phyloP scores from a whole-genome alignment of 2,329 filamentous ascomycete genomes.

The Sporothrix sp. region DNA sequence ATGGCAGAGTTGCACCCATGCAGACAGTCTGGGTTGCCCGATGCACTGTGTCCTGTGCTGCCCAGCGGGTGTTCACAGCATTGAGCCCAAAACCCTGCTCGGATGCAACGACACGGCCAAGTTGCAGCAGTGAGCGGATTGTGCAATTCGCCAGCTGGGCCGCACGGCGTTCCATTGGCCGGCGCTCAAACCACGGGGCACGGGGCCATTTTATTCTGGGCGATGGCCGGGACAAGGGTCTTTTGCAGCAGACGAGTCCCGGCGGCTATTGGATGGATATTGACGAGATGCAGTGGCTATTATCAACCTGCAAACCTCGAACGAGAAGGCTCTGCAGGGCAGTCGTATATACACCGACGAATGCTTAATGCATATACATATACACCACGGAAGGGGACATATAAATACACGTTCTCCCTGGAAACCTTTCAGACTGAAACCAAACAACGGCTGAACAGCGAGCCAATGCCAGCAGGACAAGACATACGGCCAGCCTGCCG shows the following conservation, averaged over 20 bases:
- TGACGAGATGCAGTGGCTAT: no score
- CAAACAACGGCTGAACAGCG: no score
- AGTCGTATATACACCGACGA: no score
- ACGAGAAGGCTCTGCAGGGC: no score
- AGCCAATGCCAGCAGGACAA: no score
- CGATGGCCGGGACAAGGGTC: neutral
- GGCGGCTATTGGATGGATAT: no score
- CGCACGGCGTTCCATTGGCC: neutral
- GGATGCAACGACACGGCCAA: neutral
- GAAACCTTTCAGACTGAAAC: no score
- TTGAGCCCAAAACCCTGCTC: constrained; percentile 6
- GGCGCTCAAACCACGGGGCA: neutral
- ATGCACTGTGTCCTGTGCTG: constrained; percentile 2
- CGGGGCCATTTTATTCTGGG: neutral
- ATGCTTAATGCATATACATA: no score
- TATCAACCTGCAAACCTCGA: no score
- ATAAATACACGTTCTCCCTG: no score
- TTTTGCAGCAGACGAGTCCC: neutral
- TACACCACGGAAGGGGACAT: no score
- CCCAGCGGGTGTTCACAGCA: no score
- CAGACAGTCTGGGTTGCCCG: neutral
- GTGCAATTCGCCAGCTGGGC: constrained; percentile 6
- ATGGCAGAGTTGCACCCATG: neutral
- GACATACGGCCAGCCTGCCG: neutral
- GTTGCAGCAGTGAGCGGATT: neutral